Evolutionary conservation across 352 stramenopile genomes (phyloP).

Genomic region (Globisporangium abappressorium): DNA sequence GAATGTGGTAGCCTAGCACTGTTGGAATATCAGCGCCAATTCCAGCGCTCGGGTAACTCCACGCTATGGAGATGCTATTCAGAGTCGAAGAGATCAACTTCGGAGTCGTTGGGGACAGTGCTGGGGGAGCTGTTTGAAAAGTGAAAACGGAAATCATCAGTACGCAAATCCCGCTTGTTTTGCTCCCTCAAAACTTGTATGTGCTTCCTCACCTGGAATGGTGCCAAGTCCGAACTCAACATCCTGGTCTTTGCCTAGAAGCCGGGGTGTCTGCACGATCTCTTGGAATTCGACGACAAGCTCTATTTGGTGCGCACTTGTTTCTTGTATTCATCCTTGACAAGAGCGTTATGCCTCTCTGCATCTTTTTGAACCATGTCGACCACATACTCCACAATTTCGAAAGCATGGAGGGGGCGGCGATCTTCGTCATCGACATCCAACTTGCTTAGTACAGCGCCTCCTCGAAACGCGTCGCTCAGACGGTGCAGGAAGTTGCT

Average conservation of each 20-base stretch:
- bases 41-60: constrained; percentile 21
- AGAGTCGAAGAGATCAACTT: constrained; percentile 32
- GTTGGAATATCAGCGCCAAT: constrained; percentile 28
- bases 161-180: neutral
- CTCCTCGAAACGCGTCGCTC: constrained; percentile 61
- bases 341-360: constrained; percentile 30
- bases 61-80: constrained; percentile 48
- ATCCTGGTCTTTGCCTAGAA: constrained; percentile 24
- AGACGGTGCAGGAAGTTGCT: constrained; percentile 65
- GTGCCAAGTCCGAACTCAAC: constrained; percentile 44
- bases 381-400: constrained; percentile 47
- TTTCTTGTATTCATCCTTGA: constrained; percentile 50
- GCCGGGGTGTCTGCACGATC: constrained; percentile 46
- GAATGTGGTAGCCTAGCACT: constrained; percentile 63
- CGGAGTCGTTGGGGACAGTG: constrained; percentile 28
- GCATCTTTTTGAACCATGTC: constrained; percentile 37
- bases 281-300: constrained; percentile 50
- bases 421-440: constrained; percentile 27
- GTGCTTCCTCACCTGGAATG: constrained; percentile 27
- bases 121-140: constrained; percentile 27
- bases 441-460: constrained; percentile 22
- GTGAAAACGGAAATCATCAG: neutral
- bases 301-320: constrained; percentile 63
- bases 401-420: constrained; percentile 21
- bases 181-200: too few relatives aligned